These are phyloP conservation scores for Leccinum angustisporum DNA, from an alignment of 1,284 basidiomycete genomes.

Conservation along the genomic window DNA sequence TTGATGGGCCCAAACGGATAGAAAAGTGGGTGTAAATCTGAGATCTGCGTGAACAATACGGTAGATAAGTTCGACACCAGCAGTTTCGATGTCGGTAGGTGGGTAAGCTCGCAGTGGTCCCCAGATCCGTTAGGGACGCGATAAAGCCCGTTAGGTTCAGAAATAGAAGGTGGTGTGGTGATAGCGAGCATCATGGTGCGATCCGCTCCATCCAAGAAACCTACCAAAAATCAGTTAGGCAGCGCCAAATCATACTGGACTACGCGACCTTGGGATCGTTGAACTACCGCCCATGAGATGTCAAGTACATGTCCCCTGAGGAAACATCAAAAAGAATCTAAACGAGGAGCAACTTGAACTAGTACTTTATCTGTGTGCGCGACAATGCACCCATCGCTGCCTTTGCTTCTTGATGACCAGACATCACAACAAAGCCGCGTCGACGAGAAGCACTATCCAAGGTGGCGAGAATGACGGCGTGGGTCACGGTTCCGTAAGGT, in stretches of 20 bases:
- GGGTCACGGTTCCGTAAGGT: slow-evolving; percentile 61
- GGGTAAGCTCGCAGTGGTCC: slow-evolving; percentile 33
- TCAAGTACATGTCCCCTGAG: slow-evolving; percentile 67
- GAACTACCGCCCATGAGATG: slow-evolving; percentile 80
- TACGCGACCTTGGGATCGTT: slow-evolving; percentile 67
- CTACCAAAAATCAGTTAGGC: slow-evolving; percentile 35
- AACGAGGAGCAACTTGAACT: background rate
- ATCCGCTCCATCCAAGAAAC: slow-evolving; percentile 78
- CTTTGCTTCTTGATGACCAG: slow-evolving; percentile 63
- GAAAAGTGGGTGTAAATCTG: slow-evolving; percentile 70
- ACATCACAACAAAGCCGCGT: slow-evolving; percentile 79
- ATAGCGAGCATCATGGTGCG: slow-evolving; percentile 59
- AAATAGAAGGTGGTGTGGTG: slow-evolving; percentile 38
- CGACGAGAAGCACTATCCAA: slow-evolving; percentile 77
- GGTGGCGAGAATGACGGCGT: slow-evolving; percentile 76
- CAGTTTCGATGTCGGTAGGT: slow-evolving; percentile 49
- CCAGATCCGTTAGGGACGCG: slow-evolving; percentile 13
- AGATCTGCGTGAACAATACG: slow-evolving; percentile 61
- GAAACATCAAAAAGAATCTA: background rate
- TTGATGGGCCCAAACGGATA: slow-evolving; percentile 70
- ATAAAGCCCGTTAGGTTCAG: slow-evolving; percentile 29
- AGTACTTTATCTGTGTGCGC: slow-evolving; percentile 61
- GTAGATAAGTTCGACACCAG: slow-evolving; percentile 66
- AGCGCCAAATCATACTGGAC: background rate
- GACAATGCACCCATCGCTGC: slow-evolving; percentile 63